phyloP scores from a whole-genome alignment of 805 yeast genomes.

The Lipomyces orientalis region DNA sequence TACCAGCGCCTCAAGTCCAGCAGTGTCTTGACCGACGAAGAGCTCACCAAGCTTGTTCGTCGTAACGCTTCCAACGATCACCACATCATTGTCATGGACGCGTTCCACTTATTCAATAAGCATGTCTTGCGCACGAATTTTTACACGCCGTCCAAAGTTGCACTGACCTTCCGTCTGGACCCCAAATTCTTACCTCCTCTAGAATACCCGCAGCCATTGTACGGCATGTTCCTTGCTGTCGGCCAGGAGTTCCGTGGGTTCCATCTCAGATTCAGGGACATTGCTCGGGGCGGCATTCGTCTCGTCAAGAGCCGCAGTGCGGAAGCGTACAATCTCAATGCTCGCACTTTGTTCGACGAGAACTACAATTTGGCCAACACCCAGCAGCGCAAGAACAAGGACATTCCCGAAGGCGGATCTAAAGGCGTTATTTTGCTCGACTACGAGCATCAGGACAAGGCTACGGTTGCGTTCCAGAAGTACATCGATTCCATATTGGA shows the following conservation, averaged over 20 bases:
- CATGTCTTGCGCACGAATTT: slow-evolving; percentile 91
- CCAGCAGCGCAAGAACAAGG: slow-evolving; percentile 96
- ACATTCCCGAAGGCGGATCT: slow-evolving; percentile 98
- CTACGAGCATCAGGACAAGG: slow-evolving; percentile 74
- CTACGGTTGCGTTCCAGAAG: slow-evolving; percentile 85
- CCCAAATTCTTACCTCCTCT: slow-evolving; percentile 81
- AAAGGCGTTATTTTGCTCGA: slow-evolving; percentile 90
- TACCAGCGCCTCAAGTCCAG: slow-evolving; percentile 82
- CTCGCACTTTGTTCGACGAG: slow-evolving; percentile 90
- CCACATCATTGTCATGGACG: slow-evolving; percentile 78
- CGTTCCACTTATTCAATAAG: slow-evolving; percentile 82
- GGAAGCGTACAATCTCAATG: slow-evolving; percentile 85
- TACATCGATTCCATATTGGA: slow-evolving; percentile 92
- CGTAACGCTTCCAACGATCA: slow-evolving; percentile 77
- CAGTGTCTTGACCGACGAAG: slow-evolving; percentile 74
- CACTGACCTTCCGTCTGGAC: slow-evolving; percentile 87
- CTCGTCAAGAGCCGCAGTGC: slow-evolving; percentile 84
- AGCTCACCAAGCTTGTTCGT: slow-evolving; percentile 69
- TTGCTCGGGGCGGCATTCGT: slow-evolving; percentile 98
- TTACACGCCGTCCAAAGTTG: slow-evolving; percentile 91
- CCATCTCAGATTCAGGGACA: slow-evolving; percentile 95
- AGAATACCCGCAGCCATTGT: slow-evolving; percentile 93
- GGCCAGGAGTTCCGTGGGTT: slow-evolving; percentile 97
- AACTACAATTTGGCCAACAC: slow-evolving; percentile 94
- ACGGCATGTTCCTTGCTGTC: slow-evolving; percentile 92